Conservation (phyloP, 2,329 filamentous ascomycete species). For the Xylariaceae sp. region DNA sequence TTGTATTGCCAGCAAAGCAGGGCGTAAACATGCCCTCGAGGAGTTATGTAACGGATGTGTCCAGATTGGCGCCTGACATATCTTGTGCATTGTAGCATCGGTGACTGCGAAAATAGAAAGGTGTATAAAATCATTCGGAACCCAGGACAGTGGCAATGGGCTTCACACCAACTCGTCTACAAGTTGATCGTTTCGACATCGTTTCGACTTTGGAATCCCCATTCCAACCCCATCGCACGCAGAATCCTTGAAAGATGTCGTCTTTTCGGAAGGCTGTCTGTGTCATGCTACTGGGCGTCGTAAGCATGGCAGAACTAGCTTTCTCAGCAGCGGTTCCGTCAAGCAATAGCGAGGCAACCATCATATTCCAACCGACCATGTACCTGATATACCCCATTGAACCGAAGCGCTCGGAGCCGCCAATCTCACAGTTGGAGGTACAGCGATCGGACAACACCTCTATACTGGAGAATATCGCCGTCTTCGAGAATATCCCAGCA, state of each 20-base stretch:
- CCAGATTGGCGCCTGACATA: no score
- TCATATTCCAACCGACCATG: constrained; percentile 24
- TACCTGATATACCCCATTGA: constrained; percentile 24
- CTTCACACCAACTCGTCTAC: no score
- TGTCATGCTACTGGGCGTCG: not conserved
- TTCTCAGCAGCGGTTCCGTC: not conserved
- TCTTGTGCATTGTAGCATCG: no score
- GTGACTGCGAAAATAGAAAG: no score
- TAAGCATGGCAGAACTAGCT: constrained; percentile 1
- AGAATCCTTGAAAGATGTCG: constrained; percentile 1
- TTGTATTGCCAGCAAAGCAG: no score
- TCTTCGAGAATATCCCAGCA: constrained; percentile 34
- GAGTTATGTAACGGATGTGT: no score
- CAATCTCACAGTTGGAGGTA: constrained; percentile 18
- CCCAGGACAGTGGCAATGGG: no score
- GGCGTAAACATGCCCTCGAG: no score
- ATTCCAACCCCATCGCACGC: no score
- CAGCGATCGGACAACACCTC: constrained; percentile 16
- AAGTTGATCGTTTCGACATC: no score
- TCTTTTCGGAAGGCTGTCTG: not conserved
- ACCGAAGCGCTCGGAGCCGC: constrained; percentile 6
- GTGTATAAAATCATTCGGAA: no score
- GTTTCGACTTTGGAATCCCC: no score
- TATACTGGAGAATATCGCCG: constrained; percentile 31
- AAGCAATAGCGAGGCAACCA: not conserved